These are phyloP conservation scores for Cercophora scortea DNA, from an alignment of 495 filamentous ascomycete genomes.

Conservation along the genomic window DNA sequence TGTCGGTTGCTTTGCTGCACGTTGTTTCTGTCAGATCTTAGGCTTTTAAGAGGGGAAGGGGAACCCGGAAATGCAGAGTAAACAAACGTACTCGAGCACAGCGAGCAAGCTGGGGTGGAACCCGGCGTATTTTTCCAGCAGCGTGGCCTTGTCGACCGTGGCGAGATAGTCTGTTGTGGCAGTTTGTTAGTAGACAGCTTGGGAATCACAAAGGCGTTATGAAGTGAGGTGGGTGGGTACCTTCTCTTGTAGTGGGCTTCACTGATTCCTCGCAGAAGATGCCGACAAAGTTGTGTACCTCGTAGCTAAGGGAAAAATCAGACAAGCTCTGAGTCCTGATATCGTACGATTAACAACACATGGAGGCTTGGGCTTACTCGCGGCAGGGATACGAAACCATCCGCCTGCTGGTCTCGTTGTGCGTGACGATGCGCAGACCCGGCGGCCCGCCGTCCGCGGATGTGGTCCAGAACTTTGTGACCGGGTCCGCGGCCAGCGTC, in stretches of 20 bases:
- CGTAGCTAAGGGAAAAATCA: background rate
- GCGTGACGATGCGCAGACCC: conserved; percentile 18
- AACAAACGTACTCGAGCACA: conserved; percentile 1
- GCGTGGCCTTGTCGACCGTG: conserved; percentile 8
- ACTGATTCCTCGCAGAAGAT: conserved; percentile 21
- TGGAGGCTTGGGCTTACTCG: conserved; percentile 8
- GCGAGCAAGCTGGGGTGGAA: conserved; percentile 11
- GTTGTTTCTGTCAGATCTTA: too few relatives aligned
- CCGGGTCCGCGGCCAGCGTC: conserved; percentile 27
- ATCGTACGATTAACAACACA: background rate
- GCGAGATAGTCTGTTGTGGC: conserved; percentile 11
- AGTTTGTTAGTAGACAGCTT: background rate
- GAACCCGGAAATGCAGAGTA: background rate
- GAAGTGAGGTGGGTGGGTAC: background rate
- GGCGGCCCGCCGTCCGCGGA: conserved; percentile 17
- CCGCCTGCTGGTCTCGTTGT: conserved; percentile 20
- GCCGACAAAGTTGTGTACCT: conserved; percentile 30
- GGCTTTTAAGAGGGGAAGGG: background rate
- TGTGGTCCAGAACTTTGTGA: conserved; percentile 22
- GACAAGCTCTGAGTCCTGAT: background rate
- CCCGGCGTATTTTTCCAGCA: conserved; percentile 10
- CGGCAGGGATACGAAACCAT: conserved; percentile 40
- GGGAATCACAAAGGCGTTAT: background rate
- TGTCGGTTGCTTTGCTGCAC: conserved; percentile 22
- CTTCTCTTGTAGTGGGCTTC: conserved; percentile 8